Evolutionary conservation across 2,329 filamentous ascomycete genomes (phyloP).

Genomic region (Microdochium bolleyi): DNA sequence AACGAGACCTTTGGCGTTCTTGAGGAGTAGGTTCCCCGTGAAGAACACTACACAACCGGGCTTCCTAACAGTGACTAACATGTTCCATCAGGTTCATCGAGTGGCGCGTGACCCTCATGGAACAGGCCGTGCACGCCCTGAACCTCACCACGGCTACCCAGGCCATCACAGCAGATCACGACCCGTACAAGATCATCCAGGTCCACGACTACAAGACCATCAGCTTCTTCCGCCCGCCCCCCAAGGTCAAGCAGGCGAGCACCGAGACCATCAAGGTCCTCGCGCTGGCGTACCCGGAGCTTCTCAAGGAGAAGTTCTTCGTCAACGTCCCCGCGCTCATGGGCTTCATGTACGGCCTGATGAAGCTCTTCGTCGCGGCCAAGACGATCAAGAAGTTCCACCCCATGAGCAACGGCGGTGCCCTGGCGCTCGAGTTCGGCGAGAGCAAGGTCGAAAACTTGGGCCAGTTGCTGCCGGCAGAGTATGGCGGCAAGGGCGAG

Average conservation of each 20-base stretch:
- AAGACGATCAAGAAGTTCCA: conserved; percentile 76
- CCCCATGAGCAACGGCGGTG: conserved; percentile 65
- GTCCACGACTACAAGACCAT: conserved; percentile 89
- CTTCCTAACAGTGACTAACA: no score
- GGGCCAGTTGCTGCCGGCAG: conserved; percentile 58
- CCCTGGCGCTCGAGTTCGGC: conserved; percentile 51
- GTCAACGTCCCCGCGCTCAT: conserved; percentile 88
- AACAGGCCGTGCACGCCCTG: conserved; percentile 70
- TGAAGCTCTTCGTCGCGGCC: conserved; percentile 67
- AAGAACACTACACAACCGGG: conserved; percentile 1
- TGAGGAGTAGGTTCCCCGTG: conserved; percentile 54
- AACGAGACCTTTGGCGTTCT: conserved; percentile 74
- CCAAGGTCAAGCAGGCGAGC: conserved; percentile 66
- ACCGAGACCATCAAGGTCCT: conserved; percentile 78
- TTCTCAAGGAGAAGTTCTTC: conserved; percentile 87
- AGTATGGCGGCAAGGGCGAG: conserved; percentile 69
- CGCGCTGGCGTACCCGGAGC: conserved; percentile 78
- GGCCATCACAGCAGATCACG: conserved; percentile 64
- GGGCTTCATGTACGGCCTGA: conserved; percentile 74
- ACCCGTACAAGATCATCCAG: conserved; percentile 87
- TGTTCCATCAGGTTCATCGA: conserved; percentile 87
- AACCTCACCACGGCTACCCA: conserved; percentile 60
- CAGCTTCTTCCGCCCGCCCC: conserved; percentile 77
- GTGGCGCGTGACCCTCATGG: conserved; percentile 89
- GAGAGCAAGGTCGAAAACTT: conserved; percentile 47